Percentiles rank a stretch among this genome's conserved stretches.
These are phyloP conservation scores for Leccinellum rugosiceps DNA, from an alignment of 768 basidiomycete species.

Conservation along the genomic window DNA sequence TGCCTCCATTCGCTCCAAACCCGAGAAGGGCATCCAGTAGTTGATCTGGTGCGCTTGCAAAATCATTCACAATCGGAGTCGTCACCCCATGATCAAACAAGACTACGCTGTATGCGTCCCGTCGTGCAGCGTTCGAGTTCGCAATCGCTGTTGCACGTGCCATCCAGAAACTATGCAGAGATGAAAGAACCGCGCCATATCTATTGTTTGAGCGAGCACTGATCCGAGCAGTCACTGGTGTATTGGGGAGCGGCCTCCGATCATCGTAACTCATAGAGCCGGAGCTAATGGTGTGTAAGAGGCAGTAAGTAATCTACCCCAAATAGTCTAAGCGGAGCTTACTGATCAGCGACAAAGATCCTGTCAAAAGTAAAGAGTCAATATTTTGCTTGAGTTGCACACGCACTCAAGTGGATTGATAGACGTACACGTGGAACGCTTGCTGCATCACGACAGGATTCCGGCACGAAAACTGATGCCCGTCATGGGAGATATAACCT, in stretches of 20 bases:
- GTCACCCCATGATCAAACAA: slow-evolving; percentile 36
- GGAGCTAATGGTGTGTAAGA: slow-evolving; percentile 36
- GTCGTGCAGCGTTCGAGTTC: slow-evolving; percentile 29
- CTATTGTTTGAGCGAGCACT: slow-evolving; percentile 40
- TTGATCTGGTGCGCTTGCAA: slow-evolving; percentile 41
- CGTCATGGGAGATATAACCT: slow-evolving; percentile 54
- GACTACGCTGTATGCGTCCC: slow-evolving; percentile 56
- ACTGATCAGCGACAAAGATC: slow-evolving; percentile 57
- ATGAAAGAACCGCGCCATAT: slow-evolving; percentile 57
- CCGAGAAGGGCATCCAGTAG: slow-evolving; percentile 39
- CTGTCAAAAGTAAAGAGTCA: slow-evolving; percentile 23
- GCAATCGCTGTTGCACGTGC: slow-evolving; percentile 42
- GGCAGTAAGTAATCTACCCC: neutral
- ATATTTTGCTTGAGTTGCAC: neutral
- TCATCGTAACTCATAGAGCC: slow-evolving; percentile 47
- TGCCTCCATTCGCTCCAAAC: slow-evolving; percentile 34
- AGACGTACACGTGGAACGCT: slow-evolving; percentile 57
- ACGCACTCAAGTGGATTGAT: neutral
- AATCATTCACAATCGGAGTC: slow-evolving; percentile 42
- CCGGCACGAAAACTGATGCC: slow-evolving; percentile 51
- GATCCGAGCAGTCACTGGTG: slow-evolving; percentile 42
- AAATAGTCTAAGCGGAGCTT: neutral
- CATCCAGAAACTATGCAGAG: slow-evolving; percentile 54
- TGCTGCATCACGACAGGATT: slow-evolving; percentile 52
- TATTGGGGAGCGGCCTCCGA: slow-evolving; percentile 41